Evolutionary conservation across 768 basidiomycete genomes (phyloP).

Genomic region (Tremella yokohamensis): DNA sequence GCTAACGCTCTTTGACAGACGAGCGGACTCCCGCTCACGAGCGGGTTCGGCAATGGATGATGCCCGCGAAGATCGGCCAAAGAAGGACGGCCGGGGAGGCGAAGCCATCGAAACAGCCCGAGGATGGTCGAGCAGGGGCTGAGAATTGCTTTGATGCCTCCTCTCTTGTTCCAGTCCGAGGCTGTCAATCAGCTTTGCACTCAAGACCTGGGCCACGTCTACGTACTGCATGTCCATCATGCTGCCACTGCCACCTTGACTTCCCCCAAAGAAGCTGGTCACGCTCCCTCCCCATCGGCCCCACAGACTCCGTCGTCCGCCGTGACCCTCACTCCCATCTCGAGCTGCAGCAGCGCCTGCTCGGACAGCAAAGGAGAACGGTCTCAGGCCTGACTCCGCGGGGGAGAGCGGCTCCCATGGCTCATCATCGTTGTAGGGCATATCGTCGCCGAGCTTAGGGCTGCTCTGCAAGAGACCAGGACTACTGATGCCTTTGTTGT

Average conservation of each 20-base stretch:
- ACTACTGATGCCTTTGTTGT: slow-evolving; percentile 28
- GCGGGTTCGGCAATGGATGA: slow-evolving; percentile 21
- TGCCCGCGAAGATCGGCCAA: slow-evolving; percentile 35
- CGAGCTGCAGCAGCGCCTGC: slow-evolving; percentile 40
- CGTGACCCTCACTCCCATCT: slow-evolving; percentile 35
- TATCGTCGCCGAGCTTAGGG: slow-evolving; percentile 4
- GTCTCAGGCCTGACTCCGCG: slow-evolving; percentile 35
- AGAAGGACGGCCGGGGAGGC: slow-evolving; percentile 46
- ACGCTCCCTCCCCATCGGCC: slow-evolving; percentile 49
- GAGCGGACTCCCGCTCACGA: slow-evolving; percentile 18
- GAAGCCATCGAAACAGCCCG: slow-evolving; percentile 48
- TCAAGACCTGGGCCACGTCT: slow-evolving; percentile 2
- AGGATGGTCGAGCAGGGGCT: slow-evolving; percentile 33
- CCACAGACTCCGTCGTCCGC: slow-evolving; percentile 43
- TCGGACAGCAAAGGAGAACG: slow-evolving; percentile 52
- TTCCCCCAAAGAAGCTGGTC: slow-evolving; percentile 50
- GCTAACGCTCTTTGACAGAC: slow-evolving; percentile 20
- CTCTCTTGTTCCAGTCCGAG: slow-evolving; percentile 50
- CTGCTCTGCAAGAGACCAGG: slow-evolving; percentile 30
- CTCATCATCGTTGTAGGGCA: slow-evolving; percentile 22
- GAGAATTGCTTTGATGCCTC: slow-evolving; percentile 22
- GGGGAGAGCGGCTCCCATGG: slow-evolving; percentile 34
- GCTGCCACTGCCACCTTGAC: slow-evolving; percentile 51
- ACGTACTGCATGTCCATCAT: slow-evolving; percentile 54
- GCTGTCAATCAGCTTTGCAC: slow-evolving; percentile 20